Conservation (phyloP, 805 yeast genomes). For the Geotrichum ghanense region DNA sequence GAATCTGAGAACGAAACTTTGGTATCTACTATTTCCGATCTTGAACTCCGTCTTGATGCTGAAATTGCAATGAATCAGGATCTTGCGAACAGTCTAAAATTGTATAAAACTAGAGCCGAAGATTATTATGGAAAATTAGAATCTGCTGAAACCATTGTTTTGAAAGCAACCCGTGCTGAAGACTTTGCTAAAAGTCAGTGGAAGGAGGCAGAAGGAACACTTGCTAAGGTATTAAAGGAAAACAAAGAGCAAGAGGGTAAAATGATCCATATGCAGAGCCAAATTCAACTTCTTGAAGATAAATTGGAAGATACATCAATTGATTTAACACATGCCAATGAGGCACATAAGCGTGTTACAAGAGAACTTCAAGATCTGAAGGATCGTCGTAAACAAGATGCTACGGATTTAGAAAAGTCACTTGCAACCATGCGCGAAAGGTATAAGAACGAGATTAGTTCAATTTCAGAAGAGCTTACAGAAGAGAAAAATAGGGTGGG, state of each 20-base stretch:
- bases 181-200: constrained; percentile 41
- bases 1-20: neutral
- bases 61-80: constrained; percentile 45
- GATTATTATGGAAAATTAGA: constrained; percentile 64
- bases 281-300: constrained; percentile 42
- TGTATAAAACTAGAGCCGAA: constrained; percentile 63
- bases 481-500: constrained; percentile 40
- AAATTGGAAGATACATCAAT: constrained; percentile 45
- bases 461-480: constrained; percentile 17
- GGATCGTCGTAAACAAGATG: constrained; percentile 49
- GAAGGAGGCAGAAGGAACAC: constrained; percentile 35
- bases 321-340: constrained; percentile 39
- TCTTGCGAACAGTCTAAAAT: constrained; percentile 39
- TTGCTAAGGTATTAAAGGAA: constrained; percentile 42
- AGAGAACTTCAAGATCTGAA: constrained; percentile 47
- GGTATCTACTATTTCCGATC: constrained; percentile 20
- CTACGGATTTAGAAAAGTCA: constrained; percentile 52
- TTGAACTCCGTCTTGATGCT: constrained; percentile 47
- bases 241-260: constrained; percentile 37
- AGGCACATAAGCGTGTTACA: constrained; percentile 37
- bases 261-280: constrained; percentile 40
- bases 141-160: constrained; percentile 63
- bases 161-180: constrained; percentile 53
- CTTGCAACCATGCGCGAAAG: constrained; percentile 19
- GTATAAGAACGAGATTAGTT: constrained; percentile 24